Evolutionary conservation across 768 basidiomycete species (phyloP), one percentile per base, ranked within the genome.

Genomic region (Leccinum incarnatum): DNA sequence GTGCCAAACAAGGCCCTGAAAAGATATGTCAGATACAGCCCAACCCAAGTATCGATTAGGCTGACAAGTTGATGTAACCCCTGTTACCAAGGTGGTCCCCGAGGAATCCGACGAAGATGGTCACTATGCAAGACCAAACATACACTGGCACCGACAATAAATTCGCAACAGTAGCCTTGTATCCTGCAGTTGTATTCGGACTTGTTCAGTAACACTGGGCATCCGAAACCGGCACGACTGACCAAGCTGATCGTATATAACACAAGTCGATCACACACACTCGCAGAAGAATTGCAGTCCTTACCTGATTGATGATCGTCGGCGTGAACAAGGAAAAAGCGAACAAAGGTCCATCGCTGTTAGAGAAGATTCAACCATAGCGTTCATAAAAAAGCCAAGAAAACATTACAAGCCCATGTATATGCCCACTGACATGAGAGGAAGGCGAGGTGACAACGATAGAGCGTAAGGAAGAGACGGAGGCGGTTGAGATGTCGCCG

Each of bases 91-190:
- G 71, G 7, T 81, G 78, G 65, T 90, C 89, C 23, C 86, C 86
- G 23, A 83, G 63, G 58, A 85, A 77, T 17, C 89, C 89, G 49
- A 89, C 74, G 32, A 75, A 57, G 60, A 81, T 79, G 5, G 90
- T 91, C 65, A 88, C 74, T 37, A 88, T 69, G 63, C 88, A 88
- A 19, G 85, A 83, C 82, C 86, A 89, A 5, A 79, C 81, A 66
- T 91, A 91, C 29, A 91, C 86, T 2, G 90, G 89, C 4, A 91
- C 88, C 0, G 87, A 88, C 15, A 93, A 76, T 11, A 92, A 69
- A 66, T 92, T 91, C 2, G 89, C 88, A 25, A 76, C 71, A 1
- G 87, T 90, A 11, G 87, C 83, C 40, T 74, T 70, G 74, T 80
- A 88, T 4, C 86, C 87, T 82, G 57, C 45, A 36, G 56, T 58